Percentiles rank a stretch among this genome's conserved stretches.
Conservation (phyloP, 257 asterid species). For the Sherardia arvensis region DNA sequence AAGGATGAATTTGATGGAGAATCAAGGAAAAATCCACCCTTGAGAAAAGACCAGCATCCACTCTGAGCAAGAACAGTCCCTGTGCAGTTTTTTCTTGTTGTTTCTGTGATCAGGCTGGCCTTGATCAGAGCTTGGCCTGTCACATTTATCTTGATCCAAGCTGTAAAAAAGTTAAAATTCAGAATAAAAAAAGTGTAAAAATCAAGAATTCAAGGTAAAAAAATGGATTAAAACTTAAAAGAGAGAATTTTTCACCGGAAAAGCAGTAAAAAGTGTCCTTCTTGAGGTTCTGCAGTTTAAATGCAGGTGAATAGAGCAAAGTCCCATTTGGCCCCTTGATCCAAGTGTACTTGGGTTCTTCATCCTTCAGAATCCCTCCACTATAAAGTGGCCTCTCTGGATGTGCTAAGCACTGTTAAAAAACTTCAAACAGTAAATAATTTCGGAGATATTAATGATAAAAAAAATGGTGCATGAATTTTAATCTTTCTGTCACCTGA, state of each 20-base stretch:
- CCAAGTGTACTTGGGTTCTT: constrained; percentile 9
- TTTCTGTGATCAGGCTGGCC: constrained; percentile 36
- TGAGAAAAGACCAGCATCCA: constrained; percentile 72
- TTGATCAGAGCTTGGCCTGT: constrained; percentile 31
- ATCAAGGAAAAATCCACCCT: constrained; percentile 59
- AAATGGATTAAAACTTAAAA: neutral
- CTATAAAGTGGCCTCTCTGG: constrained; percentile 57
- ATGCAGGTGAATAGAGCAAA: constrained; percentile 17
- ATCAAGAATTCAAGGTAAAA: neutral
- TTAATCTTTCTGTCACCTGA: constrained; percentile 29
- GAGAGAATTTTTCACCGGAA: constrained; percentile 44
- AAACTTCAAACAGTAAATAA: neutral
- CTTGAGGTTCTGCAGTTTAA: constrained; percentile 30
- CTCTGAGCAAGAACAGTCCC: constrained; percentile 55
- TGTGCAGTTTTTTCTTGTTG: constrained; percentile 27
- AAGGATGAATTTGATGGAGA: constrained; percentile 35
- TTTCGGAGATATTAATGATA: neutral
- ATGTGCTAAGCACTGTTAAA: constrained; percentile 40
- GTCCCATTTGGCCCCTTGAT: constrained; percentile 12
- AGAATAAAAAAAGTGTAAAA: neutral
- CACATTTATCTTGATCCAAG: constrained; percentile 46
- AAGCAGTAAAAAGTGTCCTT: constrained; percentile 39
- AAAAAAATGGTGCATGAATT: neutral
- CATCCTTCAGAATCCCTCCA: constrained; percentile 56
- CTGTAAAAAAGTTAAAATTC: constrained; percentile 19